These are phyloP conservation scores for Zopfochytrium polystomum DNA, from an alignment of 371 early-diverging fungal species.

Conservation along the genomic window DNA sequence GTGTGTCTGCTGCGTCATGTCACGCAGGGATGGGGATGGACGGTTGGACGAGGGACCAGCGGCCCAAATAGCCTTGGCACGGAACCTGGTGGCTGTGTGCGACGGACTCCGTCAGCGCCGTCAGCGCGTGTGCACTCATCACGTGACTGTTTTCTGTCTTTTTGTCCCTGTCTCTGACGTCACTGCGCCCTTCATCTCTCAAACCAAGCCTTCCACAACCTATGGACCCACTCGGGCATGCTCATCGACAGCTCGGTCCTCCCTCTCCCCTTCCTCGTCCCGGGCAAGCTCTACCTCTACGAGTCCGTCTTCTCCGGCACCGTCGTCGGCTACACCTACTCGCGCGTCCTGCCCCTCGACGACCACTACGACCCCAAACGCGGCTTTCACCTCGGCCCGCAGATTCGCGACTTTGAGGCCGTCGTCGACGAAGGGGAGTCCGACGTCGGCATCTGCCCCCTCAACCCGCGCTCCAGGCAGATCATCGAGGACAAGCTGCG, in stretches of 20 bases:
- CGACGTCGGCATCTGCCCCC: slow-evolving; percentile 31
- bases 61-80: too few relatives aligned
- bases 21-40: too few relatives aligned
- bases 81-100: too few relatives aligned
- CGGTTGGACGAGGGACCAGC: too few relatives aligned
- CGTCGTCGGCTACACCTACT: slow-evolving; percentile 23
- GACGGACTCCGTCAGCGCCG: too few relatives aligned
- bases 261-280: slow-evolving; percentile 27
- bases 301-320: slow-evolving; percentile 30
- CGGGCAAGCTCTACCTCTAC: slow-evolving; percentile 33
- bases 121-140: too few relatives aligned
- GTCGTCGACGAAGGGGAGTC: slow-evolving; percentile 24
- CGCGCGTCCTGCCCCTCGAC: slow-evolving; percentile 29
- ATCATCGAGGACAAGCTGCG: slow-evolving; percentile 6
- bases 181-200: not conserved
- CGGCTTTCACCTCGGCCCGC: slow-evolving; percentile 29
- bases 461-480: slow-evolving; percentile 5
- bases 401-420: slow-evolving; percentile 22
- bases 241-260: slow-evolving; percentile 32
- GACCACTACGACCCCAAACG: slow-evolving; percentile 15
- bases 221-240: slow-evolving; percentile 28
- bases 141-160: too few relatives aligned
- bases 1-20: too few relatives aligned
- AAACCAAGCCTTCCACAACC: slow-evolving; percentile 8
- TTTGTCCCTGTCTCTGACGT: not conserved